Evolutionary conservation across 129 eudicot genomes (phyloP), one percentile per base, ranked within the genome.

Genomic region (Pulicaria dysenterica): DNA sequence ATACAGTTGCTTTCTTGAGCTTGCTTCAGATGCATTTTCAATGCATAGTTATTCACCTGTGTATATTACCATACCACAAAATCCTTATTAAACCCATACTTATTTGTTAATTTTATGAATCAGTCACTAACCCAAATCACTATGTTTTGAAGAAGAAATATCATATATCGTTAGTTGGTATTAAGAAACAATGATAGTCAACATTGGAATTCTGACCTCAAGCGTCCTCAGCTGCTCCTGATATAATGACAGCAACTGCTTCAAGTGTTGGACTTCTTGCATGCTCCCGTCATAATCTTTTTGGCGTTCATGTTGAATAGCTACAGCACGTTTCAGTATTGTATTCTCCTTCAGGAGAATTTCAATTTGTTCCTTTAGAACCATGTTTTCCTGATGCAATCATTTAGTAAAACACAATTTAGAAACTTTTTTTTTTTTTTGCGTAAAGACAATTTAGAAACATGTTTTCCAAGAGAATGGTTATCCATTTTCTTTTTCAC

Each of bases 141-240:
- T 31, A 3, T 17, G 0, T 15, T 2, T 19, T 11, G 34, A 3
- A 3, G 2, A 58, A 37, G 3, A 13, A 46, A 31, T n/a, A 66
- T 66, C 58, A 66, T 12, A 31, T 45, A 15, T 17, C 11, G 13
- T 16, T 38, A 11, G 12, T 39, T 63, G 5, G 49, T 24, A 36
- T 10, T 12, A 54, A 36, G 16, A 57, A 17, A 51, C 24, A 58
- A 24, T 8, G 40, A 40, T 2, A 31, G 46, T 31, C 55, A 44
- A 77, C 70, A 77, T 49, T 63, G n/a, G 8, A 72, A 53, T 42
- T 39, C 38, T 48, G 5, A 90, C 96, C 96, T 90, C 91, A 6
- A 90, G 96, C 0, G 72, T 89, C 73, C 90, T 86, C 78, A 89
- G 9, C 75, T 87, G 96, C 78, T 92, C 98, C 78, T 89, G 96